A percentile compares a stretch with the other conserved stretches of the same genome.
Conservation (phyloP, 1,284 basidiomycete genomes). For the Ceratobasidium papillatum region DNA sequence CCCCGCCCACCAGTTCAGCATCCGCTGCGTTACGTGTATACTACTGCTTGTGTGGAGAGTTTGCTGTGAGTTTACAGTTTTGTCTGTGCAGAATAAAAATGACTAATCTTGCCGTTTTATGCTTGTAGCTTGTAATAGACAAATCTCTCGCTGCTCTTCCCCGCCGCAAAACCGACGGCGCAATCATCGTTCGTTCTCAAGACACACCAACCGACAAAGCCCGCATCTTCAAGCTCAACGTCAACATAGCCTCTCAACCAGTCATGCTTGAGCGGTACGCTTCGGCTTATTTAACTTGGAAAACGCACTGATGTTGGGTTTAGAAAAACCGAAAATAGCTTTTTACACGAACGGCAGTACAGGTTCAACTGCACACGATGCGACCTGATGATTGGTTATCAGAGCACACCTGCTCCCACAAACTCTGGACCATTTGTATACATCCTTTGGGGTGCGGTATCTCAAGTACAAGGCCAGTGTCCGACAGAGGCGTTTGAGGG, state of each 20-base stretch:
- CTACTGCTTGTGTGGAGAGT: constrained; percentile 87
- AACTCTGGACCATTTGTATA: constrained; percentile 79
- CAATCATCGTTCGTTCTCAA: constrained; percentile 74
- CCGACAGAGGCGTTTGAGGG: constrained; percentile 78
- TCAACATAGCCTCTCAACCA: constrained; percentile 63
- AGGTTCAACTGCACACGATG: constrained; percentile 78
- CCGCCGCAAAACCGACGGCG: constrained; percentile 73
- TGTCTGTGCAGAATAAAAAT: background rate
- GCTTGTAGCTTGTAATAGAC: constrained; percentile 79
- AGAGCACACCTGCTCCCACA: constrained; percentile 71
- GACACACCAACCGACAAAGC: constrained; percentile 66
- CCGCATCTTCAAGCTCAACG: constrained; percentile 80
- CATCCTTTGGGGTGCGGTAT: constrained; percentile 75
- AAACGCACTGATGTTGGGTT: constrained; percentile 53
- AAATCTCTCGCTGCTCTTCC: constrained; percentile 73
- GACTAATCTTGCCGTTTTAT: constrained; percentile 38
- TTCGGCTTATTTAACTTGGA: constrained; percentile 44
- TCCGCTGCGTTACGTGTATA: constrained; percentile 79
- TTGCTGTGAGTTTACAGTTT: constrained; percentile 65
- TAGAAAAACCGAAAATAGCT: constrained; percentile 54
- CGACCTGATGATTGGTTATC: constrained; percentile 75
- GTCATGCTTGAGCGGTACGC: constrained; percentile 64
- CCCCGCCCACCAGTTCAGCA: constrained; percentile 79
- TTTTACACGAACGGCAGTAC: constrained; percentile 72
- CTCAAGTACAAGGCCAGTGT: constrained; percentile 78